Evolutionary conservation across 2,329 filamentous ascomycete genomes (phyloP), one percentile per base, ranked within the genome.

Genomic region (Ceratocystis cubensis): DNA sequence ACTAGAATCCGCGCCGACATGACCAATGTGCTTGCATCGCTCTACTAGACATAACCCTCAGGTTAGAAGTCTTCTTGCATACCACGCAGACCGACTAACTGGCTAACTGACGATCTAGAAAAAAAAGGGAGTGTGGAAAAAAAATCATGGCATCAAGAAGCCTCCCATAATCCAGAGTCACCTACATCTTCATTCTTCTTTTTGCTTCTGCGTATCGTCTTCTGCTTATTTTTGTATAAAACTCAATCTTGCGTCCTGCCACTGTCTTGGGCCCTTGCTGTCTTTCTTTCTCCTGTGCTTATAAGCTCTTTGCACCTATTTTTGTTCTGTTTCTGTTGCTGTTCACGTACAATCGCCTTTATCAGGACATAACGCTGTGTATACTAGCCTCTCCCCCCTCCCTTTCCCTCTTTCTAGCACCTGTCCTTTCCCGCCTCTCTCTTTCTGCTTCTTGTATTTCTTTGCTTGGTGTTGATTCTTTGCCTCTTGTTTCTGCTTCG

Each of bases 341-440:
- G 44, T 61, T 65, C 17, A n/a, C 15, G 59, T 61, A 44, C 53
- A 30, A 37, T 50, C 37, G 28, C 46, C 46, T 63, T 30, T 20
- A 33, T 10, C 37, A 41, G 59, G 59, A 50, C 65, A 63, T 62
- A 57, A 25, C 65, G 53, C 65, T 63, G 65, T 66, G 65, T 66
- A 66, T 53, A 66, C 48, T 63, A 66, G 41, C 56, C 56, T 7
- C 28, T 56, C n/a, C 4, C n/a, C 28, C 48, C 6, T 25, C 22
- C 10, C 25, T 15, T 15, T 28, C 22, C 48, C 44, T 50, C 61
- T 20, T 17, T 57, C 63, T 46, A 59, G 56, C 56, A 33, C 30
- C 3, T 59, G 56, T 59, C 56, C 56, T 59, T 30, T 28, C 13
- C 28, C 28, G 8, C n/a, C 56, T 20, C 56, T 20, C 56, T 7